Conservation (phyloP, 805 yeast species). For the Ascoidea asiatica region DNA sequence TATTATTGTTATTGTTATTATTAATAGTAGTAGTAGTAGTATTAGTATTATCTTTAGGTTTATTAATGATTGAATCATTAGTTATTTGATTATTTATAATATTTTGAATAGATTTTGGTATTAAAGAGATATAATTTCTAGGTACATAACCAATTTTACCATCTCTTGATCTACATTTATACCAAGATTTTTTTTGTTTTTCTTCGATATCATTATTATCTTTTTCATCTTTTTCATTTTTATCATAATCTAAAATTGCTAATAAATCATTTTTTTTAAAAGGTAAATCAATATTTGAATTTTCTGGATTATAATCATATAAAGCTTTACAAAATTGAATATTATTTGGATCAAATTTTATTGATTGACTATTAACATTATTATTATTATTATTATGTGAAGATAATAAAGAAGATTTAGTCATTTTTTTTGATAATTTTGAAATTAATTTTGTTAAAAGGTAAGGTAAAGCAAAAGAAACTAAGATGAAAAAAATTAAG, state of each 20-base stretch:
- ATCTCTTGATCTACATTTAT: constrained; percentile 84
- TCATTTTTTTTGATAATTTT: too few relatives aligned
- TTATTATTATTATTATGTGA: neutral
- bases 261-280: constrained; percentile 74
- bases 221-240: constrained; percentile 52
- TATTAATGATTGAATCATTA: too few relatives aligned
- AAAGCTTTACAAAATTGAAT: constrained; percentile 82
- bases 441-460: too few relatives aligned
- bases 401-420: neutral
- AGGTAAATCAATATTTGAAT: constrained; percentile 69
- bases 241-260: constrained; percentile 62
- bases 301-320: constrained; percentile 87
- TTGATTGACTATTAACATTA: neutral
- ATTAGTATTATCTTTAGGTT: too few relatives aligned
- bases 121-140: constrained; percentile 64
- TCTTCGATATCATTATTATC: constrained; percentile 32
- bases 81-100: too few relatives aligned
- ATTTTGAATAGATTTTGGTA: too few relatives aligned
- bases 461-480: neutral
- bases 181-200: constrained; percentile 77
- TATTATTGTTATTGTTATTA: too few relatives aligned
- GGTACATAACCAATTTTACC: constrained; percentile 91
- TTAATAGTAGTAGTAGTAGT: too few relatives aligned
- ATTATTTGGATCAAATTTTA: constrained; percentile 22
- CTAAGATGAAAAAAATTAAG: neutral